These are phyloP conservation scores for Myxozyma udenii DNA, from an alignment of 805 yeast species.

Conservation along the genomic window DNA sequence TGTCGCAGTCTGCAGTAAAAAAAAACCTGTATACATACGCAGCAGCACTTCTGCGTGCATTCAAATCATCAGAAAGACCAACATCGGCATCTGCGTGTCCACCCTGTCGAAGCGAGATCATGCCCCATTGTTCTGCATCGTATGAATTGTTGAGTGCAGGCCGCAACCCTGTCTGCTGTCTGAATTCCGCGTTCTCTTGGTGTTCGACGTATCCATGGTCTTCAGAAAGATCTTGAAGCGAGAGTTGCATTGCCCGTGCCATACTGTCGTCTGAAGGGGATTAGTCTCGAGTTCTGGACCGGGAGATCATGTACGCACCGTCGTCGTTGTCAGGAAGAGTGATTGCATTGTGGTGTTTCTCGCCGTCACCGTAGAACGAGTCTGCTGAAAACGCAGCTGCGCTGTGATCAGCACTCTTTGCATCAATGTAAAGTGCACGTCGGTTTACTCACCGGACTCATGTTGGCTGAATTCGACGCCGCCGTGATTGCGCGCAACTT, in stretches of 20 bases:
- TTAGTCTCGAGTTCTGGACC: not conserved
- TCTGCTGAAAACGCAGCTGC: conserved; percentile 18
- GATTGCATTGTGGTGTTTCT: not conserved
- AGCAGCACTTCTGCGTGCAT: conserved; percentile 3
- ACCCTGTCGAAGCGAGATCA: conserved; percentile 14
- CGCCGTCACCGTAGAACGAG: conserved; percentile 11
- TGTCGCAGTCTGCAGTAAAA: not conserved
- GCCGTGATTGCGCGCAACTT: too few species aligned
- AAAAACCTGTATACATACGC: not conserved
- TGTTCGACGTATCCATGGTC: conserved; percentile 2
- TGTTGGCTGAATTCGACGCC: not conserved
- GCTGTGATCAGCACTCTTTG: not conserved
- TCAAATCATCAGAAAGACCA: not conserved
- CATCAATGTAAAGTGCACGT: not conserved
- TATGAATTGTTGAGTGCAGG: conserved; percentile 32
- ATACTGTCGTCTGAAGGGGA: conserved; percentile 15
- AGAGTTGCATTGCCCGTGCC: conserved; percentile 21
- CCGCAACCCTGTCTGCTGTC: conserved; percentile 32
- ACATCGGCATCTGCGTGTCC: not conserved
- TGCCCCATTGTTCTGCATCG: conserved; percentile 32
- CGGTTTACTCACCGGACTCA: not conserved
- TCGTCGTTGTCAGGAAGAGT: not conserved
- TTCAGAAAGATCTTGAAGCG: conserved; percentile 16
- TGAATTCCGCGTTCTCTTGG: conserved; percentile 1
- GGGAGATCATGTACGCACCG: too few species aligned